Evolutionary conservation across 192 early-diverging fungal genomes (phyloP).

Genomic region (Backusella macrospora): DNA sequence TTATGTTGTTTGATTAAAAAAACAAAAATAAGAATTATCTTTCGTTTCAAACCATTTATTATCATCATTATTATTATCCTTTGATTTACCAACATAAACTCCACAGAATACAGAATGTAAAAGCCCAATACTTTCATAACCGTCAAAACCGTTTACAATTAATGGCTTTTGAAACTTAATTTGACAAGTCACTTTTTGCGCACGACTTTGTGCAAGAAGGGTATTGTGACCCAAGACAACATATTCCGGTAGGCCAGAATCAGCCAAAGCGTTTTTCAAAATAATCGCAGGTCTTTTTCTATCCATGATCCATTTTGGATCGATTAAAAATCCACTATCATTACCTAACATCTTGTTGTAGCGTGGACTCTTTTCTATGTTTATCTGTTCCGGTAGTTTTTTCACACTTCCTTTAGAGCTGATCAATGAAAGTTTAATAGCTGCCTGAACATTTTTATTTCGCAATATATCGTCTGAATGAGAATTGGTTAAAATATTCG

Average conservation of each 20-base stretch:
- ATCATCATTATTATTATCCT: too few relatives aligned
- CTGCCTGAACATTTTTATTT: slow-evolving; percentile 56
- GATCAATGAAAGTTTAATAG: slow-evolving; percentile 55
- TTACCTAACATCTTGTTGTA: slow-evolving; percentile 56
- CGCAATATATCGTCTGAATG: slow-evolving; percentile 71
- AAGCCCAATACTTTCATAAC: slow-evolving; percentile 26
- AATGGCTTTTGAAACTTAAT: slow-evolving; percentile 51
- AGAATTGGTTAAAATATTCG: slow-evolving; percentile 60
- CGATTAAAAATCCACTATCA: slow-evolving; percentile 56
- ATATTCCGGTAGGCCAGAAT: slow-evolving; percentile 48
- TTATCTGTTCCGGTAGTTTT: slow-evolving; percentile 60
- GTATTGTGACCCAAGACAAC: slow-evolving; percentile 53
- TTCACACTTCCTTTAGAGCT: not conserved
- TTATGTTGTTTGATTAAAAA: not conserved
- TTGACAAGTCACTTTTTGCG: slow-evolving; percentile 63
- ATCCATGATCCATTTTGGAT: slow-evolving; percentile 52
- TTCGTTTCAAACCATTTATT: not conserved
- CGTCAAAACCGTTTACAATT: slow-evolving; percentile 34
- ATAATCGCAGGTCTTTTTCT: slow-evolving; percentile 42
- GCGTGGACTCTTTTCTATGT: slow-evolving; percentile 69
- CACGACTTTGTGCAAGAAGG: slow-evolving; percentile 59
- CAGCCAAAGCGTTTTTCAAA: slow-evolving; percentile 55
- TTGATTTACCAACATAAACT: slow-evolving; percentile 32
- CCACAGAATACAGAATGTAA: slow-evolving; percentile 32
- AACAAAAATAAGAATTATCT: not conserved